Base-by-base conservation (phyloP, 306 rosid genomes). In the Coriaria nepalensis region DNA sequence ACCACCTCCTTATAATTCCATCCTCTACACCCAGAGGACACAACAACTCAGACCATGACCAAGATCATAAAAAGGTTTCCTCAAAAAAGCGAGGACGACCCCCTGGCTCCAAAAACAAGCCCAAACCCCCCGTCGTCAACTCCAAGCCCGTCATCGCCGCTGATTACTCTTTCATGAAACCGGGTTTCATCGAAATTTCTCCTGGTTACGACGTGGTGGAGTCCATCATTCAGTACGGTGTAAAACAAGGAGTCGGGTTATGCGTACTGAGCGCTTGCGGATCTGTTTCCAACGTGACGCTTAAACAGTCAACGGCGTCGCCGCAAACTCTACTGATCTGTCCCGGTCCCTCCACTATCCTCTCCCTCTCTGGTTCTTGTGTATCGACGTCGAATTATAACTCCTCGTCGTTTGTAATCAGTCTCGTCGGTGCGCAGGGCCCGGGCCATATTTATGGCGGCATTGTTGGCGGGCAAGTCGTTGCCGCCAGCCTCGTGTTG, bases 91-190 rank as follows among this genome's bases (percentile, higher is more conserved):
- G 82, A 39, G 94, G 90, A 2, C 70, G 90, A 33, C 94, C 90
- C 4, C 75, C 57, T 2, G 90, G 94, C 0, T 77, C 94, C 0
- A 77, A 72, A 68, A 83, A 83, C 64, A 83, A 70, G 37, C 86
- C 86, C 0, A 74, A 75, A 40, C 57, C 73, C 6, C 80, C 94
- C 5, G 6, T 79, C 1, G 38, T 73, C 0, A 64, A 73, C 35
- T 57, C 52, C 33, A 57, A 66, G 4, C 2, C 29, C 29, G 29
- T 20, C 29, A 3, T 20, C 3, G 29, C 2, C 29, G 74, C 68
- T 4, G 37, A 37, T 1, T 66, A 68, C 2, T 40, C 55, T 0
- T 43, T 58, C 32, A 33, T 70, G 44, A 71, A 52, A 8, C 59
- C 81, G 0, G 70, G 57, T 0, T 6, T 74, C 50, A 50, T 80